Evolutionary conservation across 441 rosid species (phyloP).

Genomic region (Theobroma grandiflorum): DNA sequence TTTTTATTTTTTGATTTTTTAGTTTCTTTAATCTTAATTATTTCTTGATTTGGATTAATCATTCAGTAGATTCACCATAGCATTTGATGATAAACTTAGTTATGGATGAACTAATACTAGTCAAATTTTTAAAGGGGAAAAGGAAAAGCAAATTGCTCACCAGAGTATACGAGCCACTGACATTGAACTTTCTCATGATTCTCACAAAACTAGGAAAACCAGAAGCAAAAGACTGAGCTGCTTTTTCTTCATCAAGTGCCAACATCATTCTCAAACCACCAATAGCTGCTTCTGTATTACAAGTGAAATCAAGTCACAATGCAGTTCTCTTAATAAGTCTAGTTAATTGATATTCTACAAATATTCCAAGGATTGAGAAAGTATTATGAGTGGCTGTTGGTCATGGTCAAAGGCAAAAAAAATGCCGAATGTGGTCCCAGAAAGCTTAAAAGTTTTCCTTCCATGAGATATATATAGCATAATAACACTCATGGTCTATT

Average conservation of each 20-base stretch:
- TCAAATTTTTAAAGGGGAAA: neutral
- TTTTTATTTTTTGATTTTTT: neutral
- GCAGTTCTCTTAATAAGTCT: conserved; percentile 1
- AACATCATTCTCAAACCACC: conserved; percentile 49
- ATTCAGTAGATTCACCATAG: neutral
- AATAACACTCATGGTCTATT: neutral
- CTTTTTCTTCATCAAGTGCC: conserved; percentile 54
- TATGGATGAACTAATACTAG: neutral
- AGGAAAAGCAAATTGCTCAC: conserved; percentile 39
- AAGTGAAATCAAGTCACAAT: conserved; percentile 18
- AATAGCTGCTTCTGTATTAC: conserved; percentile 25
- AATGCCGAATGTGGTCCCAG: neutral
- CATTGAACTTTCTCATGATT: conserved; percentile 65
- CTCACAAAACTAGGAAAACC: conserved; percentile 61
- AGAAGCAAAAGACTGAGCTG: conserved; percentile 56
- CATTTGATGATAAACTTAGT: neutral
- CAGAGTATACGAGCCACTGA: conserved; percentile 68
- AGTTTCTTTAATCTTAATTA: neutral
- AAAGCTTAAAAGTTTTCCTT: neutral
- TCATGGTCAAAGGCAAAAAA: neutral
- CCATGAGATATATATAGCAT: neutral
- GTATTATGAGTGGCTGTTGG: neutral
- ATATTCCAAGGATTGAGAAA: conserved; percentile 4
- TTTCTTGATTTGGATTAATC: neutral
- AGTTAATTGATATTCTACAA: conserved; percentile 1